Base-by-base conservation (phyloP, 305 asterid species). In the Caryopteris hybrid region DNA sequence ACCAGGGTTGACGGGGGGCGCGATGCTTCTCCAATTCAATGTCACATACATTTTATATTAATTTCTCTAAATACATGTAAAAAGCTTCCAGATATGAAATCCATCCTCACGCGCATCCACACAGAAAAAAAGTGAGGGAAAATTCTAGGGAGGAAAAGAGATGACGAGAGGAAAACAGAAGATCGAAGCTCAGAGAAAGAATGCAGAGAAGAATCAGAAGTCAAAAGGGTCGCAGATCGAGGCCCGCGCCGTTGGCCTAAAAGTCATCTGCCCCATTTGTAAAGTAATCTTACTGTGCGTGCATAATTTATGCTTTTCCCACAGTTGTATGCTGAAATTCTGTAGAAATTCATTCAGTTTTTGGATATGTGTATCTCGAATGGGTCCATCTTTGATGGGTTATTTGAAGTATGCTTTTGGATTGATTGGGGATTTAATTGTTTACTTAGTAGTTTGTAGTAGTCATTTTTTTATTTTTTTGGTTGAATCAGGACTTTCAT, bases 101-200 rank as follows among this genome's bases (percentile, higher is more conserved):
- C 69, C 63, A 45, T 8, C 11, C 1, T 9, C 8, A 6, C 36
- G 6, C 36, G 33, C 33, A 27, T 12, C 16, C 20, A 16, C 20
- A 1, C 14, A 8, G 2, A 8, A 50, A 22, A 11, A 6, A 11
- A 20, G 69, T 3, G 64, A 33, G 52, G 65, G 7, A 54, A 39
- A 55, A 61, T 31, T 25, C 43, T 58, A 42, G 48, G 50, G 17
- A 39, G 11, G 10, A 12, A 23, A 66, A 69, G 60, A 79, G 80
- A 92, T 92, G 98, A 88, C 96, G 43, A 81, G 97, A 72, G 97
- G 98, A 74, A 92, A 92, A 56, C 97, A 92, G 81, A 92, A 92
- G 85, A 86, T 93, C 76, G 97, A 90, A 63, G 94, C 99, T 3
- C 99, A 93, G 80, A 83, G 25, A 56, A 87, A 76, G 79, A 90